Conservation (phyloP, 1,139 yeast genomes). For the Pichia cactophila region DNA sequence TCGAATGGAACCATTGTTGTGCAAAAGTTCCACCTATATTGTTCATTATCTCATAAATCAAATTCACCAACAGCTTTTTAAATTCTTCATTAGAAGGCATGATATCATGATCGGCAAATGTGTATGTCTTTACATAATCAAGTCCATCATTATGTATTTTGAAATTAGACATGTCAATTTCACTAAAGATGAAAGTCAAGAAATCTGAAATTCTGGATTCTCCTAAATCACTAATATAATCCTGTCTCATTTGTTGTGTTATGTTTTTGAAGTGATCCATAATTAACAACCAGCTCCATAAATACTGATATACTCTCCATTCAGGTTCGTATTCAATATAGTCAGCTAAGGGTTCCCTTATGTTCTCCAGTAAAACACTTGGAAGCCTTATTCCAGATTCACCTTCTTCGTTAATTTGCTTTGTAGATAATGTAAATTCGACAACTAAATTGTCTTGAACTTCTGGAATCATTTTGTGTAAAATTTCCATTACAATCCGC, state of each 20-base stretch:
- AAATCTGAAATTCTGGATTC: constrained; percentile 40
- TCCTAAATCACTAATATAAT: constrained; percentile 51
- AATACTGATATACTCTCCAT: constrained; percentile 35
- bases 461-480: constrained; percentile 34
- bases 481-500: constrained; percentile 33
- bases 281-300: constrained; percentile 67
- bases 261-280: constrained; percentile 59
- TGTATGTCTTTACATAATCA: constrained; percentile 15
- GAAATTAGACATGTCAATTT: constrained; percentile 36
- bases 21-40: constrained; percentile 55
- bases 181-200: constrained; percentile 44
- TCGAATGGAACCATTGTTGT: constrained; percentile 63
- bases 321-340: constrained; percentile 35
- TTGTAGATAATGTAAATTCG: constrained; percentile 48
- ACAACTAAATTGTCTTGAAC: constrained; percentile 53
- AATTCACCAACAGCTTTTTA: constrained; percentile 41
- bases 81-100: constrained; percentile 28
- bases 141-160: constrained; percentile 23
- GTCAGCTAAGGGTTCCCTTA: constrained; percentile 27
- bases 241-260: constrained; percentile 55
- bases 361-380: constrained; percentile 27
- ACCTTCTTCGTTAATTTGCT: constrained; percentile 18
- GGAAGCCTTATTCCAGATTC: constrained; percentile 33
- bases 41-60: constrained; percentile 50
- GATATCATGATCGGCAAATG: constrained; percentile 14